Evolutionary conservation across 2,329 filamentous ascomycete genomes (phyloP), one percentile per base, ranked within the genome.

Genomic region (Emergomyces orientalis): DNA sequence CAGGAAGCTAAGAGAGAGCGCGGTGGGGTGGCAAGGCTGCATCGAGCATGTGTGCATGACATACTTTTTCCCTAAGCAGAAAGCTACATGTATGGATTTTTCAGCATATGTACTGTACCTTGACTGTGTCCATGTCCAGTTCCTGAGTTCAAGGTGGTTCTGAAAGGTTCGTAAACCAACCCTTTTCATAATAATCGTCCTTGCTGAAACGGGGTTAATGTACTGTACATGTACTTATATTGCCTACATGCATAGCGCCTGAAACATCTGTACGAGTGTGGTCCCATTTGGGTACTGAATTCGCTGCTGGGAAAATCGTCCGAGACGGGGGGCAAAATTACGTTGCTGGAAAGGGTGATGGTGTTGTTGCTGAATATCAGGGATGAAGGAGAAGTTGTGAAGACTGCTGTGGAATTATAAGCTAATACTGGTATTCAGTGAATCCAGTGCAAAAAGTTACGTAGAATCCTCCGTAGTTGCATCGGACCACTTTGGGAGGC

Each of bases 191-290:
- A 56, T 11, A 34, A 32, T 34, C 17, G 27, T 25, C 7, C 17
- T 54, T 22, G 30, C 27, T 30, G 2, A 54, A 19, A 32, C 30
- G 51, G 47, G 13, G 30, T 22, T 13, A 1, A 39, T 14, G 19
- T 55, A n/a, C 19, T 27, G 49, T 55, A 55, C 17, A 49, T 22
- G 4, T 19, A 37, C n/a, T 9, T 55, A 37, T 32, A 19, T 37
- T 17, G 6, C 13, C 14, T 52, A 14, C 27, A 11, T 54, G 30
- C 30, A 54, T 34, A 22, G 19, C 30, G 51, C 19, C 54, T 56
- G 54, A 56, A 56, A 56, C 54, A 56, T 56, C 39, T 56, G 54
- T 39, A 39, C 22, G n/a, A 39, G 5, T 39, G 11, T 56, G n/a
- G 34, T 13, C 30, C 13, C 34, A 56, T 56, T 54, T 54, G 14